phyloP scores from a whole-genome alignment of 371 early-diverging fungal genomes.

The Batkoa obscura region DNA sequence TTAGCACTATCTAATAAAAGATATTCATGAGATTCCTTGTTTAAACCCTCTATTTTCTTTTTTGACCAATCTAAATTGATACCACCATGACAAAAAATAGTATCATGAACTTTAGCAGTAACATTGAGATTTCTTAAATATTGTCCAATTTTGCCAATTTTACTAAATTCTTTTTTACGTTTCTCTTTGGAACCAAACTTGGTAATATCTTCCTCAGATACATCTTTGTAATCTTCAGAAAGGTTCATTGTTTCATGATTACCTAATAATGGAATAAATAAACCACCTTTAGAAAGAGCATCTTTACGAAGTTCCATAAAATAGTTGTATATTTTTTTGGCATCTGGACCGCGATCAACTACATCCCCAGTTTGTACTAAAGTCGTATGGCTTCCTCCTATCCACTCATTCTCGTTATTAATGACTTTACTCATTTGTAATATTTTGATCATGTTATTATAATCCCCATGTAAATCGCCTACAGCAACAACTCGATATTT shows the following conservation, averaged over 20 bases:
- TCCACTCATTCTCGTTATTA: conserved; percentile 38
- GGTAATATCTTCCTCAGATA: conserved; percentile 31
- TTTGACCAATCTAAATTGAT: conserved; percentile 24
- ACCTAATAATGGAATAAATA: conserved; percentile 28
- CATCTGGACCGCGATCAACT: conserved; percentile 50
- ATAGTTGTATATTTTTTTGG: conserved; percentile 38
- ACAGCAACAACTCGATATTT: conserved; percentile 39
- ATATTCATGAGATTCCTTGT: background rate
- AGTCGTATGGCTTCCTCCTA: conserved; percentile 26
- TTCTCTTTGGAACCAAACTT: conserved; percentile 35
- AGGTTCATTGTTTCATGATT: conserved; percentile 66
- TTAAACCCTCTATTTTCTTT: conserved; percentile 11
- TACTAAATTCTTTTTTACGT: conserved; percentile 29
- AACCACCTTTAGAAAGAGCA: conserved; percentile 31
- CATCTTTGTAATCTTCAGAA: conserved; percentile 34
- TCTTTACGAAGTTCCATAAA: conserved; percentile 31
- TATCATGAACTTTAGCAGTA: conserved; percentile 30
- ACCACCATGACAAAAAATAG: conserved; percentile 61
- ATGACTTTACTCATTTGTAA: conserved; percentile 36
- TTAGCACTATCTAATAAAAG: background rate
- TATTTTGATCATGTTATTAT: conserved; percentile 25
- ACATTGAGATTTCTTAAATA: conserved; percentile 28
- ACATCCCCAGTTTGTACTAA: conserved; percentile 48
- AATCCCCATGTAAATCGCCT: conserved; percentile 63
- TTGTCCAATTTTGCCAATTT: conserved; percentile 41